A percentile compares a stretch with the other conserved stretches of the same genome.
These are phyloP conservation scores for Didymellaceae sp. DNA, from an alignment of 2,329 filamentous ascomycete genomes.

Conservation along the genomic window DNA sequence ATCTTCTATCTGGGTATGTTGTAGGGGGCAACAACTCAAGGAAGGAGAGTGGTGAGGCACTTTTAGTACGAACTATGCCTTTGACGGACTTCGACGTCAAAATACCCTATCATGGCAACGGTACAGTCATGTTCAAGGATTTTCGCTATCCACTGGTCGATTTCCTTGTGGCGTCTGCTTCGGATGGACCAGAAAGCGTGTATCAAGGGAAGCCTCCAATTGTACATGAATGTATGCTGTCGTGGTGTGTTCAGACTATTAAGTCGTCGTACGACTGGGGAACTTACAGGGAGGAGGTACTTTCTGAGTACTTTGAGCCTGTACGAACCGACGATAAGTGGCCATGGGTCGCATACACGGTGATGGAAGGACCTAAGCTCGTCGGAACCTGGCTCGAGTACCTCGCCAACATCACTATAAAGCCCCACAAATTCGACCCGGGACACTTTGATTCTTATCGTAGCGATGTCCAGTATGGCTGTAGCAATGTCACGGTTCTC, in stretches of 20 bases:
- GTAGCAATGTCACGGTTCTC: background rate
- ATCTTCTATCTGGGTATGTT: constrained; percentile 30
- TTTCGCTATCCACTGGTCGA: constrained; percentile 17
- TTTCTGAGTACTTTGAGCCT: constrained; percentile 2
- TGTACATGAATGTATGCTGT: constrained; percentile 29
- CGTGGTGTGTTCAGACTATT: constrained; percentile 34
- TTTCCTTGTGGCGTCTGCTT: constrained; percentile 14
- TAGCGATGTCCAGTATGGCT: no score
- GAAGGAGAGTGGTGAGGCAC: constrained; percentile 12
- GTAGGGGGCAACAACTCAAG: background rate
- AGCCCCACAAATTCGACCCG: no score
- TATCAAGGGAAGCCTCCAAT: constrained; percentile 15
- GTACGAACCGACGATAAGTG: background rate
- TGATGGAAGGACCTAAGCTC: background rate
- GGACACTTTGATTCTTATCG: no score
- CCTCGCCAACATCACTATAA: no score
- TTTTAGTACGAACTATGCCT: constrained; percentile 22
- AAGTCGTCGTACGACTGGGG: constrained; percentile 24
- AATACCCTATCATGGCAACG: constrained; percentile 13
- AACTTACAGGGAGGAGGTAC: constrained; percentile 24
- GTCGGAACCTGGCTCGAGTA: no score
- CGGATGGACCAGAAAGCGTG: constrained; percentile 9
- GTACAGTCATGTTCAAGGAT: constrained; percentile 27
- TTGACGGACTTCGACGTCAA: constrained; percentile 2
- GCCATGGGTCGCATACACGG: constrained; percentile 2